Evolutionary conservation across 2,329 filamentous ascomycete genomes (phyloP), one percentile per base, ranked within the genome.

Genomic region (Periconia macrospinosa): DNA sequence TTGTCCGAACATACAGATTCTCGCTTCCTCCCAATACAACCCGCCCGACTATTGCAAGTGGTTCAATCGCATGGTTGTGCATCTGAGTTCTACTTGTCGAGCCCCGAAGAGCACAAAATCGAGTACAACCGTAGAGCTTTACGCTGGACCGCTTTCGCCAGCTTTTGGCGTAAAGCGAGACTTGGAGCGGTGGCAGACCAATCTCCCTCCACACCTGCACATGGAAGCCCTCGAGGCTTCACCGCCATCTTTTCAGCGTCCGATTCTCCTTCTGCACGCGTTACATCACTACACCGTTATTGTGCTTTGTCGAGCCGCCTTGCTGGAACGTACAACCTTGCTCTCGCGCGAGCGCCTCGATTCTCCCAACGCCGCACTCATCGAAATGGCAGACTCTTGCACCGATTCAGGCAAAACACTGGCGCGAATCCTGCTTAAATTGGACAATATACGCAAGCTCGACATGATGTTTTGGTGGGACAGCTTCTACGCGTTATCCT

Each of bases 391-490:
- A 5, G 71, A 76, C 23, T 58, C 67, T 0, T 77, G 75, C 52
- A 62, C 73, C 15, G 67, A 72, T 11, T 75, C 74, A 3, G 74
- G 75, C 2, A 69, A 71, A 35, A 57, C 60, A 0, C 56, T 74
- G 10, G 66, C 70, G 27, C 66, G 62, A 13, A 65, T 74, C 27
- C 53, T 78, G 3, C 60, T 72, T 17, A 67, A 71, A 45, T 64
- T 78, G 0, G 73, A 74, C n/a, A 48, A 65, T 2, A 66, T 72
- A 41, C 64, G 65, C 6, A 72, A 70, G 41, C 75, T 78, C 47
- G 73, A 78, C 54, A 60, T 70, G n/a, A 67, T 74, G 15, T 72
- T 71, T 1, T 75, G 73, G 70, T 75, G 70, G 61, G 76, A 79
- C 47, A 60, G 74, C 5, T 79, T 74, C 67, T 77, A 73, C 41